Evolutionary conservation across 495 filamentous ascomycete genomes (phyloP), one percentile per base, ranked within the genome.

Genomic region (Neurospora sp.): DNA sequence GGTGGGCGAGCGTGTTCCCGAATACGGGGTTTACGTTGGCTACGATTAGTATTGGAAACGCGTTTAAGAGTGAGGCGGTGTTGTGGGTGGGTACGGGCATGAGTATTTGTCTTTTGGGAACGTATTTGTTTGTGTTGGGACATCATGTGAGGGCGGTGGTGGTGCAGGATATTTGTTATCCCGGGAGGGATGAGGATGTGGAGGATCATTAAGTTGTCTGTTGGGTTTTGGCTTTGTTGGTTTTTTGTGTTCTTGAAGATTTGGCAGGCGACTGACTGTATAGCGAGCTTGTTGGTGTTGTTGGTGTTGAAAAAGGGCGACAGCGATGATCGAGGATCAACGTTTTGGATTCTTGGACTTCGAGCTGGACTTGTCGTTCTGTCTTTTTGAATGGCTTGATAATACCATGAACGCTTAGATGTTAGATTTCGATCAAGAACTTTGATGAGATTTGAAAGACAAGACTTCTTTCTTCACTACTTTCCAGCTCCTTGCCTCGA

Each of bases 121-220:
- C 88, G 75, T 92, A 87, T 81, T 27, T 86, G 5, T 88, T 91
- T 75, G 88, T 92, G 9, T 76, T 88, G 41, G 77, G 81, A 14
- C 81, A 81, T 68, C 85, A 89, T 76, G 74, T 88, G 0, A 79
- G 84, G 27, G 90, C 90, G 10, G 82, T 91, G 20, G 72, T 84
- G 69, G 78, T 79, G 37, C 80, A 82, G 76, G 86, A 89, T 69
- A 90, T 91, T 42, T 82, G 89, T 79, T 89, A 84, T 73, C 88
- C 89, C 16, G 89, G 89, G 18, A 85, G 86, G 75, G 89, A 91
- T 72, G 89, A 91, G 76, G 89, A 91, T 79, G 76, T 81, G 12
- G 78, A 80, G 68, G 79, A 81, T 68, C 78, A 80, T 40, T 81
- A 3, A 48, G 1, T 22, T 10, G 9, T 12, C 0, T 6, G 12